Percentiles rank a stretch among this genome's conserved stretches.
phyloP scores from a whole-genome alignment of 192 early-diverging fungal species.

The Entrophospora sp. region DNA sequence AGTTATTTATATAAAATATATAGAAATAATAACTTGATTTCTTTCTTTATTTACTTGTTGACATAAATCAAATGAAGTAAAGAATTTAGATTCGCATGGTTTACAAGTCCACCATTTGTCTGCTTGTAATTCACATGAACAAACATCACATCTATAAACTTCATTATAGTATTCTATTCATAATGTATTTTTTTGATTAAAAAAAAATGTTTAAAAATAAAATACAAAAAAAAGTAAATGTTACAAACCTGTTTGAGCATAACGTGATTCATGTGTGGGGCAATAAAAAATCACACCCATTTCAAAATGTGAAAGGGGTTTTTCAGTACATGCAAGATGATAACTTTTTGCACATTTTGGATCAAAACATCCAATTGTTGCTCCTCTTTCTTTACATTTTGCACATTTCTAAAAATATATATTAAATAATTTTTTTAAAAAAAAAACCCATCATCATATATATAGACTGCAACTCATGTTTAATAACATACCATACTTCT shows the following conservation, averaged over 20 bases:
- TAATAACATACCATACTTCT: conserved; percentile 67
- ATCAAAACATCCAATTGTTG: conserved; percentile 84
- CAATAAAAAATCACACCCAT: conserved; percentile 87
- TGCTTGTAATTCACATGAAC: conserved; percentile 44
- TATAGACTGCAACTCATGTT: too few relatives aligned
- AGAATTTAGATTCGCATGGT: conserved; percentile 53
- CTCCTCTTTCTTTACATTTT: conserved; percentile 69
- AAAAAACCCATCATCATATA: background rate
- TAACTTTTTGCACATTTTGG: conserved; percentile 73
- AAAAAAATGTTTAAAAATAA: too few relatives aligned
- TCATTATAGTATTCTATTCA: conserved; percentile 53
- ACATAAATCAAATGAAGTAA: conserved; percentile 67
- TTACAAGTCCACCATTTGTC: conserved; percentile 57
- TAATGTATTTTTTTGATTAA: background rate
- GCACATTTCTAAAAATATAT: conserved; percentile 50
- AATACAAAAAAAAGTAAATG: background rate
- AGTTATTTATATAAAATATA: background rate
- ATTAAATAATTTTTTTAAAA: background rate
- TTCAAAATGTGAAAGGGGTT: conserved; percentile 59
- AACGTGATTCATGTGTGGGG: conserved; percentile 55
- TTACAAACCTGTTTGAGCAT: conserved; percentile 41
- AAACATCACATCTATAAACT: conserved; percentile 60
- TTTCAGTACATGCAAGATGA: conserved; percentile 72
- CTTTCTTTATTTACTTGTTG: conserved; percentile 30
- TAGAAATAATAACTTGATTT: background rate